Evolutionary conservation across 768 basidiomycete species (phyloP).

Genomic region (Mycena latifolia): DNA sequence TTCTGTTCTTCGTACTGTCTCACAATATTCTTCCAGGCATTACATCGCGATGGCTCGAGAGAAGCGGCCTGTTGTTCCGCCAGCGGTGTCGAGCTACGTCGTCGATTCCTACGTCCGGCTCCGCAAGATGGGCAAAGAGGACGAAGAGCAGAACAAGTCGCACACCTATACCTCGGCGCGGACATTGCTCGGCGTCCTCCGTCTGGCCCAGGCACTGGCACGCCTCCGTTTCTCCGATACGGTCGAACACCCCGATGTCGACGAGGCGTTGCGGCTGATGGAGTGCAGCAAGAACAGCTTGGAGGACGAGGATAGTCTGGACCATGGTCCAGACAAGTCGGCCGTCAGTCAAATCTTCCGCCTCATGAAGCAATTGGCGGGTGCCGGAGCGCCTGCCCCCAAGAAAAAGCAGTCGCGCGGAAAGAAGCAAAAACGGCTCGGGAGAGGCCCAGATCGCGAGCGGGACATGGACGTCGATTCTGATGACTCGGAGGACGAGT

Average conservation of each 20-base stretch:
- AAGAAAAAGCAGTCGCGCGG: constrained; percentile 43
- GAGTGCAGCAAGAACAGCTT: constrained; percentile 95
- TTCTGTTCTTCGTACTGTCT: constrained; percentile 18
- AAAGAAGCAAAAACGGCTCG: constrained; percentile 66
- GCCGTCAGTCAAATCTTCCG: constrained; percentile 88
- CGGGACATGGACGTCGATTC: constrained; percentile 79
- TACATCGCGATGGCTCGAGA: constrained; percentile 95
- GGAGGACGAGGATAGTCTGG: constrained; percentile 81
- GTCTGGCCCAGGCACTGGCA: constrained; percentile 94
- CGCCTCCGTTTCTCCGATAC: constrained; percentile 87
- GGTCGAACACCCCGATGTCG: constrained; percentile 90
- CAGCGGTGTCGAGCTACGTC: constrained; percentile 89
- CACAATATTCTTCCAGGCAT: constrained; percentile 65
- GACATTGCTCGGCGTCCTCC: constrained; percentile 93
- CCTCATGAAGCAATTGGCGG: constrained; percentile 90
- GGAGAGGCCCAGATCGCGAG: constrained; percentile 77
- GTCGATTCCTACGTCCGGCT: constrained; percentile 97
- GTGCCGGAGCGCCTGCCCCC: constrained; percentile 45
- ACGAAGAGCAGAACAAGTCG: constrained; percentile 87
- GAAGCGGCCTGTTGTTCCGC: constrained; percentile 91
- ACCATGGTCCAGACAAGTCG: constrained; percentile 81
- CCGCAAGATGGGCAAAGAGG: constrained; percentile 92
- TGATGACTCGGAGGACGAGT: constrained; percentile 76
- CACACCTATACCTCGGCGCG: constrained; percentile 97
- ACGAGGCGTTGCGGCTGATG: constrained; percentile 97